phyloP scores from a whole-genome alignment of 805 yeast genomes.

The Metschnikowia cerradonensis region DNA sequence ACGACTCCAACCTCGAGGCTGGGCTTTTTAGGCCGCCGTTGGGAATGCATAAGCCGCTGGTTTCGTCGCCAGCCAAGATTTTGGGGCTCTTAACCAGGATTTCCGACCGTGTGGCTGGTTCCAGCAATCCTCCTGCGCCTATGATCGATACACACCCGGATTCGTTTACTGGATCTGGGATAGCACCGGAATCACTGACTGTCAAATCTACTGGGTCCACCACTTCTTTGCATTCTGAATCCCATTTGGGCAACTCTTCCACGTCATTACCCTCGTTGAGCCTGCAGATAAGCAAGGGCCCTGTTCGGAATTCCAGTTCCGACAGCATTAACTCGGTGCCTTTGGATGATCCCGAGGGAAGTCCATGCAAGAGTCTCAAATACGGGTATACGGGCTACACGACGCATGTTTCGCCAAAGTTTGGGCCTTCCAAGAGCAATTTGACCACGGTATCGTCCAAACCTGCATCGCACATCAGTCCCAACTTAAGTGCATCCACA shows the following conservation, averaged over 20 bases:
- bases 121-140: conserved; percentile 13
- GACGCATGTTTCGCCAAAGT: conserved; percentile 11
- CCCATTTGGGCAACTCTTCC: background rate
- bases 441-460: background rate
- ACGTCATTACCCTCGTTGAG: background rate
- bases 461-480: background rate
- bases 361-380: background rate
- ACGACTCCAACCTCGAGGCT: conserved; percentile 9
- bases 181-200: background rate
- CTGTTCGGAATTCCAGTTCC: background rate
- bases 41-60: background rate
- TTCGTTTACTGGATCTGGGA: background rate
- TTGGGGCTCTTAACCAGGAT: conserved; percentile 12
- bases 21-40: conserved; percentile 5
- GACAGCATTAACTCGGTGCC: conserved; percentile 4
- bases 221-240: background rate
- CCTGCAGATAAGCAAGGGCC: background rate
- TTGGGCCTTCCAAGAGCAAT: background rate
- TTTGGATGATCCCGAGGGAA: background rate
- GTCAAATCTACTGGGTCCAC: background rate
- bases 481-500: background rate
- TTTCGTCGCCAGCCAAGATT: conserved; percentile 13
- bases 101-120: conserved; percentile 16
- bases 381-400: background rate
- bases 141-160: conserved; percentile 5